A percentile compares a stretch with the other conserved stretches of the same genome.
These are phyloP conservation scores for Centrapalus pauciflorus DNA, from an alignment of 129 eudicot genomes.

Conservation along the genomic window DNA sequence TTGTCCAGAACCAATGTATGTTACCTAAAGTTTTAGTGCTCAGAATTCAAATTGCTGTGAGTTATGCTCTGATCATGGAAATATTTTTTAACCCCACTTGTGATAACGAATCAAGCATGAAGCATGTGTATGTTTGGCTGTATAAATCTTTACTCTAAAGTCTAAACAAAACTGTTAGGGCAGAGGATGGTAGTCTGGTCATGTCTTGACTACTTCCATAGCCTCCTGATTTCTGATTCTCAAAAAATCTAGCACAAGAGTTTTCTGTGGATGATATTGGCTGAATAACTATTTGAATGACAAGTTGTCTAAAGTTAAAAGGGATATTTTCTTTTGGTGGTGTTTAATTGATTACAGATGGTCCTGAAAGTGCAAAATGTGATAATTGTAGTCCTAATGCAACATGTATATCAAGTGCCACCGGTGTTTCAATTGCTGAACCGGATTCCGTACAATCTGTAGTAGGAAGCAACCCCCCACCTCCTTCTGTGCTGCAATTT, in stretches of 20 bases:
- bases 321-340: neutral
- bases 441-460: constrained; percentile 67
- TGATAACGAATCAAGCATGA: neutral
- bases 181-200: neutral
- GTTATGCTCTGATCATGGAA: neutral
- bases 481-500: constrained; percentile 71
- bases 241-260: no score
- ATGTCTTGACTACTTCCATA: neutral
- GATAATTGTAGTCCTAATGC: constrained; percentile 47
- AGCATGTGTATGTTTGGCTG: neutral
- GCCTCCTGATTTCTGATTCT: neutral
- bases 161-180: neutral
- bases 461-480: constrained; percentile 53
- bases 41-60: no score
- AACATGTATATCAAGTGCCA: constrained; percentile 48
- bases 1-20: neutral
- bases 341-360: constrained; percentile 25
- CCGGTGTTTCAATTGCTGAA: constrained; percentile 52
- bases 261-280: neutral
- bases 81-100: neutral
- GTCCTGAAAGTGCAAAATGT: constrained; percentile 34
- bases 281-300: neutral
- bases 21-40: no score
- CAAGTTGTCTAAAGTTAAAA: neutral
- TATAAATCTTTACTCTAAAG: neutral